Percentiles rank a stretch among this genome's conserved stretches.
Conservation (phyloP, 208 protist genomes). For the Plasmodiophora brassicae region DNA sequence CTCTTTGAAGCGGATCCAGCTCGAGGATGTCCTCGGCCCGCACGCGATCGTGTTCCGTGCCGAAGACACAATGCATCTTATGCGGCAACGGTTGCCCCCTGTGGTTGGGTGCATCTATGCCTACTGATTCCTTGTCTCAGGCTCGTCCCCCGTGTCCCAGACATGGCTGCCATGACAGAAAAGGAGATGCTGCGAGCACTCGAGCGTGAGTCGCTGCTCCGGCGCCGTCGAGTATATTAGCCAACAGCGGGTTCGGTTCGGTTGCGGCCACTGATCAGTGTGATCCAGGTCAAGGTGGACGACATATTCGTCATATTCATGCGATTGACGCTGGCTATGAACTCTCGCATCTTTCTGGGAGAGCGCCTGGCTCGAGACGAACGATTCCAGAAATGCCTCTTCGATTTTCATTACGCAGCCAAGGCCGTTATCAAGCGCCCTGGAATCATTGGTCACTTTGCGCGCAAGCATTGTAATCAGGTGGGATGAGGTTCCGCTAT, state of each 20-base stretch:
- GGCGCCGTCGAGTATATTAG: too few relatives aligned
- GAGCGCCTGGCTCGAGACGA: not conserved
- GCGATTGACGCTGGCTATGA: not conserved
- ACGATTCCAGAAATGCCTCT: not conserved
- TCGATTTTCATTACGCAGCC: not conserved
- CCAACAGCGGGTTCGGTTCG: too few relatives aligned
- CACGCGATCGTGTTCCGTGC: not conserved
- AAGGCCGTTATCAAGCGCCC: not conserved
- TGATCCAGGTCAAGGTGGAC: not conserved
- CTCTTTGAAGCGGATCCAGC: not conserved
- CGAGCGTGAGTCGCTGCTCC: not conserved
- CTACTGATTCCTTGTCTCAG: not conserved
- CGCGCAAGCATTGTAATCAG: not conserved
- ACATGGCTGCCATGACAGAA: not conserved
- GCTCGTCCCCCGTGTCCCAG: not conserved
- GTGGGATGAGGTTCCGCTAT: not conserved
- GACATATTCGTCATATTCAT: constrained; percentile 4
- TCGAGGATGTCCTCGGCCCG: not conserved
- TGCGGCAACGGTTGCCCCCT: not conserved
- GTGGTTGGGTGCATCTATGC: too few relatives aligned
- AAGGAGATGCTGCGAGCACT: constrained; percentile 8
- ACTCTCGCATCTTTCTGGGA: not conserved
- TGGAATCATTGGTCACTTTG: not conserved
- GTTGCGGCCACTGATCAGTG: too few relatives aligned
- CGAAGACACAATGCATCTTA: not conserved